Evolutionary conservation across 2,329 filamentous ascomycete species (phyloP), one percentile per base, ranked within the genome.

Genomic region (Cercospora janseana): DNA sequence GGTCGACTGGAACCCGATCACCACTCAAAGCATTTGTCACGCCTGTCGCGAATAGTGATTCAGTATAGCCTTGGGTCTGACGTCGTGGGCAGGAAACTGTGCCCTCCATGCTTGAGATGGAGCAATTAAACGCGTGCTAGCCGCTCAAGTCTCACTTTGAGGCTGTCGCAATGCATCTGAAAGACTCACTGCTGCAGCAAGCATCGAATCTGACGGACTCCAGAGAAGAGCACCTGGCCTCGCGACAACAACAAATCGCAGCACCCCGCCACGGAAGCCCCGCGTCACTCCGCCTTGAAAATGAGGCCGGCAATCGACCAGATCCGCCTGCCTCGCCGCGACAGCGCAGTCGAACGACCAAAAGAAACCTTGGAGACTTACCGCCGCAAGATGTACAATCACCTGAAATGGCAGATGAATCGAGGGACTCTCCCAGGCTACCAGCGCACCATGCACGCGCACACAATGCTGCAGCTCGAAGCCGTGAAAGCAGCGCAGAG

Each of bases 391-490:
- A 61, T 63, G 55, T 52, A 60, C 42, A 53, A 53, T 4, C 56
- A 62, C 28, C 59, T 58, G 2, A 41, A 45, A 13, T 54, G 35
- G n/a, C 61, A 63, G 40, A 45, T 60, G 26, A 31, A 49, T 8
- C 49, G 48, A 9, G 49, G 37, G 3, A 61, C 55, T 4, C 21
- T 61, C 23, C 57, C 57, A 12, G 49, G 48, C 28, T 65, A 64
- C 27, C 49, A 55, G 9, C 51, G 54, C 23, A 59, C 55, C 1
- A 63, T 65, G 60, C 59, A 64, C 32, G 60, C 58, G 10, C 58
- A 57, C 46, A 63, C 61, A 3, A 35, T 60, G 32, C 51, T 57
- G 27, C 61, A 63, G 45, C 28, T 63, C 21, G 54, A 58, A 24
- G 37, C 46, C 21, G 35, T 57, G 35, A 49, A 55, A 23, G 13